Conservation (phyloP, 306 rosid genomes). For the Malus orientalis region DNA sequence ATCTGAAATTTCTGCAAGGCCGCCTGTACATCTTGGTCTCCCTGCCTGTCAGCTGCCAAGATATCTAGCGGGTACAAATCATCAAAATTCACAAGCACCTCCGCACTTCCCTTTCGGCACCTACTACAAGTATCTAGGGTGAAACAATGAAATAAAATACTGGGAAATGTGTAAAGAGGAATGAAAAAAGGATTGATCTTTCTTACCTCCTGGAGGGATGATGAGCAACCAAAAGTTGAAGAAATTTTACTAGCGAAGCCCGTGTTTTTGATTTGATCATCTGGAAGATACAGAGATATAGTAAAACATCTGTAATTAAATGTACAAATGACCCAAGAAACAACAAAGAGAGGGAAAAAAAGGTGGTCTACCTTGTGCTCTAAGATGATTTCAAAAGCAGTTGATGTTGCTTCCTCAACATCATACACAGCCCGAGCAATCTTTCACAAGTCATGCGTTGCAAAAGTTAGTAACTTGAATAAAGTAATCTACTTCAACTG, state of each 20-base stretch:
- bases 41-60: conserved; percentile 31
- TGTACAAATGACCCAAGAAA: neutral
- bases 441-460: conserved; percentile 33
- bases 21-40: conserved; percentile 32
- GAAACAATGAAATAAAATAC: conserved; percentile 5
- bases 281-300: conserved; percentile 30
- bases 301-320: conserved; percentile 11
- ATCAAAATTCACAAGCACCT: conserved; percentile 76
- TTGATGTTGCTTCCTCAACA: conserved; percentile 91
- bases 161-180: conserved; percentile 10
- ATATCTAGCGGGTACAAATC: conserved; percentile 56
- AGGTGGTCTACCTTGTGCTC: conserved; percentile 50
- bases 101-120: conserved; percentile 94
- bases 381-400: conserved; percentile 76
- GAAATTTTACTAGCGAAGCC: conserved; percentile 68
- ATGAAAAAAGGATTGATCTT: conserved; percentile 1
- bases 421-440: conserved; percentile 88
- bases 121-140: conserved; percentile 36
- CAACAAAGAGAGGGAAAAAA: neutral
- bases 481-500: neutral
- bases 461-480: conserved; percentile 28
- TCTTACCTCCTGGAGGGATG: conserved; percentile 88
- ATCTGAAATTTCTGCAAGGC: conserved; percentile 44
- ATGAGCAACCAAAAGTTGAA: conserved; percentile 80
- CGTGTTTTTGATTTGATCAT: conserved; percentile 86